These are phyloP conservation scores for Grammothele lineata DNA, from an alignment of 768 basidiomycete species.

Conservation along the genomic window DNA sequence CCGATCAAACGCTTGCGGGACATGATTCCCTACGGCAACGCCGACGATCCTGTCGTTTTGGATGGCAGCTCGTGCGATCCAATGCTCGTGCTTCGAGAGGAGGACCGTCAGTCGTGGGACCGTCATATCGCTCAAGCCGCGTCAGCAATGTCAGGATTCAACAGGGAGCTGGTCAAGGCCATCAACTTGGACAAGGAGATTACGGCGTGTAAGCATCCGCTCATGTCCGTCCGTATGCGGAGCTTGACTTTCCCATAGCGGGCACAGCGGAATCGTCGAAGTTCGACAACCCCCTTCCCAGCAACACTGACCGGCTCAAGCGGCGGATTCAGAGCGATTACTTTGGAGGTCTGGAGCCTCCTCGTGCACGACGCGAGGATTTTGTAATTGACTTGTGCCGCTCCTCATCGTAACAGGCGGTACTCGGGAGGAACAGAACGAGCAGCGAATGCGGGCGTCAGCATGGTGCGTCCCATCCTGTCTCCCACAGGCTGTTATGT, in stretches of 20 bases:
- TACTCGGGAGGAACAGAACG: background rate
- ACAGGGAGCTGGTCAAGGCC: conserved; percentile 2
- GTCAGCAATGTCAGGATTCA: conserved; percentile 6
- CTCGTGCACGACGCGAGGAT: background rate
- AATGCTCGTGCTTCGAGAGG: conserved; percentile 1
- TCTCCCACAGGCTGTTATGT: background rate
- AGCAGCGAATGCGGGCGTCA: conserved; percentile 13
- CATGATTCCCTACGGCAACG: conserved; percentile 5
- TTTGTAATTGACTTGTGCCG: conserved; percentile 4
- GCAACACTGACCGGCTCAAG: too few relatives aligned
- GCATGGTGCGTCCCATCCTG: conserved; percentile 8
- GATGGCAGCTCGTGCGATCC: conserved; percentile 1
- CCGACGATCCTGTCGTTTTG: background rate
- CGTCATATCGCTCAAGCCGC: conserved; percentile 2
- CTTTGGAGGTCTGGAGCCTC: conserved; percentile 14
- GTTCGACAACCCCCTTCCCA: too few relatives aligned
- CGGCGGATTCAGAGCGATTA: conserved; percentile 3
- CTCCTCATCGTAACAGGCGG: conserved; percentile 1
- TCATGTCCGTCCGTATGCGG: too few relatives aligned
- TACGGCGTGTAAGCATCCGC: too few relatives aligned
- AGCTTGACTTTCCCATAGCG: too few relatives aligned
- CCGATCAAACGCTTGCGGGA: conserved; percentile 8
- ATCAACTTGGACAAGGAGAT: conserved; percentile 6
- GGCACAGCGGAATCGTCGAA: too few relatives aligned
- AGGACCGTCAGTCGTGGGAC: conserved; percentile 6